Percentiles rank a stretch among this genome's conserved stretches.
These are phyloP conservation scores for Diphasiastrum complanatum DNA, from an alignment of 83 land plant genomes.

Conservation along the genomic window DNA sequence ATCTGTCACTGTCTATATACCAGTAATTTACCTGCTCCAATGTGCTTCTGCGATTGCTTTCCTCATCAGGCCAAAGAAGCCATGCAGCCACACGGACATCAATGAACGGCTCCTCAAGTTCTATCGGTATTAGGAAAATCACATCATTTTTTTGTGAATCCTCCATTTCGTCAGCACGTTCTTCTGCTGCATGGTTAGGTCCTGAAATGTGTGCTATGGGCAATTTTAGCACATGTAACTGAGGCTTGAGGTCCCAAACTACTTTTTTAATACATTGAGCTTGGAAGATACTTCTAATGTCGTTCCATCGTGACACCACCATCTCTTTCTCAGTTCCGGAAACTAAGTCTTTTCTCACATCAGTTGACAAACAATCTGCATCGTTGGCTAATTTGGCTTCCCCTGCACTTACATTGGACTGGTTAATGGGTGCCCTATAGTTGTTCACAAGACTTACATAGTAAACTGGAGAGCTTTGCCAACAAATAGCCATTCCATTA, in stretches of 20 bases:
- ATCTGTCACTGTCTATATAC: too few relatives aligned
- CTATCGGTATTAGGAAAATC: conserved; percentile 31
- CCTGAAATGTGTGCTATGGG: too few relatives aligned
- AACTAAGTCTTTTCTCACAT: too few relatives aligned
- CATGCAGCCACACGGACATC: conserved; percentile 54
- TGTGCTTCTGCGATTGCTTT: conserved; percentile 56
- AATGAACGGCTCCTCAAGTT: conserved; percentile 39
- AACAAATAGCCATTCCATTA: conserved; percentile 83
- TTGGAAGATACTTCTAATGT: conserved; percentile 41
- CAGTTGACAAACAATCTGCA: too few relatives aligned
- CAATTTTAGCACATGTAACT: conserved; percentile 50
- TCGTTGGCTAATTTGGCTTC: neutral
- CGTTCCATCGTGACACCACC: conserved; percentile 84
- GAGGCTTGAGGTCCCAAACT: conserved; percentile 75
- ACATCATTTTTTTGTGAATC: conserved; percentile 16
- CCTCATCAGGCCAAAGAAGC: conserved; percentile 99
- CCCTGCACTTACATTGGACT: neutral
- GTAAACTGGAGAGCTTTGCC: conserved; percentile 86
- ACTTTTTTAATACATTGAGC: conserved; percentile 46
- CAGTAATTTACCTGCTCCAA: conserved; percentile 72
- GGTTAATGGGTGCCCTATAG: conserved; percentile 18
- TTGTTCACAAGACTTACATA: conserved; percentile 59
- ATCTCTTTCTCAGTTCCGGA: too few relatives aligned
- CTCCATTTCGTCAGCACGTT: too few relatives aligned
- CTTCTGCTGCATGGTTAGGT: too few relatives aligned